A percentile compares a stretch with the other conserved stretches of the same genome.
Evolutionary conservation across 75 land plant genomes (phyloP).

Genomic region (Adiantum capillusveneris): DNA sequence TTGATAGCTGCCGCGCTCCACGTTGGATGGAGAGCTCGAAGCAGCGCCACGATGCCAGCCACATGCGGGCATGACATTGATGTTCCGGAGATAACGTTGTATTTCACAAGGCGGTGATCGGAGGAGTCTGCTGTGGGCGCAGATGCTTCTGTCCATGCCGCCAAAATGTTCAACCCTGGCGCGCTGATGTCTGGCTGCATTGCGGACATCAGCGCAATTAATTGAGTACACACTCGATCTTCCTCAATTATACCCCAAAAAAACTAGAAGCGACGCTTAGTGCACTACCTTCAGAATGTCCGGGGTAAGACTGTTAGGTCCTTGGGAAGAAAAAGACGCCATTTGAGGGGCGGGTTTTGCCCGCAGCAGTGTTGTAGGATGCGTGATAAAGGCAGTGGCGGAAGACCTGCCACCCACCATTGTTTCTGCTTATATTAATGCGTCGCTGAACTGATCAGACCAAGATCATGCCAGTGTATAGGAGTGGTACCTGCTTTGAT

Average conservation of each 20-base stretch:
- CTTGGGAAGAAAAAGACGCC: constrained; percentile 63
- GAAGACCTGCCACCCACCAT: constrained; percentile 33
- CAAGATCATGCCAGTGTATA: too few relatives aligned
- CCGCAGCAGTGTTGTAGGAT: constrained; percentile 19
- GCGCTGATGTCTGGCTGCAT: constrained; percentile 33
- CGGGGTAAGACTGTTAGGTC: constrained; percentile 42
- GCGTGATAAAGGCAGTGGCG: constrained; percentile 25
- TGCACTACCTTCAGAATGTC: constrained; percentile 77
- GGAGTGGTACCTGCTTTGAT: constrained; percentile 24
- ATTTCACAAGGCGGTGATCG: constrained; percentile 18
- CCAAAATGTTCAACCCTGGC: constrained; percentile 31
- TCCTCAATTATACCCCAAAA: too few relatives aligned
- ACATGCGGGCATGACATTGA: constrained; percentile 49
- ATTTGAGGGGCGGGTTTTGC: constrained; percentile 49
- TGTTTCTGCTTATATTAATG: too few relatives aligned
- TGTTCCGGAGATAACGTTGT: constrained; percentile 37
- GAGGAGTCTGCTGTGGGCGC: constrained; percentile 3
- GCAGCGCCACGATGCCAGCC: constrained; percentile 38
- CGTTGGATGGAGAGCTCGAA: constrained; percentile 28
- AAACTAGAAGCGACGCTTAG: too few relatives aligned
- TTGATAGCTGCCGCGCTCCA: constrained; percentile 44
- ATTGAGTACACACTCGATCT: too few relatives aligned
- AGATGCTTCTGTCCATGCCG: constrained; percentile 16
- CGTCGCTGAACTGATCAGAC: too few relatives aligned
- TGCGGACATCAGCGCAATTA: too few relatives aligned